phyloP scores from a whole-genome alignment of 192 early-diverging fungal genomes.

The Backusella tarrabulga region DNA sequence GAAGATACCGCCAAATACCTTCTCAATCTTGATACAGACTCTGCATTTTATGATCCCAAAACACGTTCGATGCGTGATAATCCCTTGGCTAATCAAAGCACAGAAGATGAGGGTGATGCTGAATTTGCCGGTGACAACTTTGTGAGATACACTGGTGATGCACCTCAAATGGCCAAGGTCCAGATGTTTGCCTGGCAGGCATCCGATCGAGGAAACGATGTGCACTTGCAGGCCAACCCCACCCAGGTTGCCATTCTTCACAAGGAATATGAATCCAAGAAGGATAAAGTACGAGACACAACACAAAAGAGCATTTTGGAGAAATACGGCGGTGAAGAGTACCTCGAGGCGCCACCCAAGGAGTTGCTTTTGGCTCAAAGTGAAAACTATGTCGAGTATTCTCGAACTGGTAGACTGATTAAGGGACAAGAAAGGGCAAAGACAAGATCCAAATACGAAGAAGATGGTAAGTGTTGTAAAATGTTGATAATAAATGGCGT shows the following conservation, averaged over 20 bases:
- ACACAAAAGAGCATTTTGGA: constrained; percentile 78
- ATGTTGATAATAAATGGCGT: too few relatives aligned
- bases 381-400: constrained; percentile 97
- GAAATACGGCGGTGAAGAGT: constrained; percentile 94
- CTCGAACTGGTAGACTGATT: constrained; percentile 84
- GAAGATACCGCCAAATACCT: constrained; percentile 99
- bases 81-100: constrained; percentile 61
- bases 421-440: constrained; percentile 81
- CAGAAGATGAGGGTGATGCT: constrained; percentile 42
- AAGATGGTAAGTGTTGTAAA: constrained; percentile 65
- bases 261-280: constrained; percentile 82
- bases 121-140: constrained; percentile 92
- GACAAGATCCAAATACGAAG: constrained; percentile 83
- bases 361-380: constrained; percentile 90
- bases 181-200: constrained; percentile 97
- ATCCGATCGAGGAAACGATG: constrained; percentile 74
- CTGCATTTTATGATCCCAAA: constrained; percentile 98
- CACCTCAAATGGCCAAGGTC: constrained; percentile 74
- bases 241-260: constrained; percentile 93
- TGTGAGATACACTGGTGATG: constrained; percentile 84
- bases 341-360: constrained; percentile 85
- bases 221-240: constrained; percentile 93
- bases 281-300: constrained; percentile 69
- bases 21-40: constrained; percentile 91
- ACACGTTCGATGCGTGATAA: constrained; percentile 99